Percentiles rank a stretch among this genome's conserved stretches.
Conservation (phyloP, 192 early-diverging fungal genomes). For the Backusella westeae region DNA sequence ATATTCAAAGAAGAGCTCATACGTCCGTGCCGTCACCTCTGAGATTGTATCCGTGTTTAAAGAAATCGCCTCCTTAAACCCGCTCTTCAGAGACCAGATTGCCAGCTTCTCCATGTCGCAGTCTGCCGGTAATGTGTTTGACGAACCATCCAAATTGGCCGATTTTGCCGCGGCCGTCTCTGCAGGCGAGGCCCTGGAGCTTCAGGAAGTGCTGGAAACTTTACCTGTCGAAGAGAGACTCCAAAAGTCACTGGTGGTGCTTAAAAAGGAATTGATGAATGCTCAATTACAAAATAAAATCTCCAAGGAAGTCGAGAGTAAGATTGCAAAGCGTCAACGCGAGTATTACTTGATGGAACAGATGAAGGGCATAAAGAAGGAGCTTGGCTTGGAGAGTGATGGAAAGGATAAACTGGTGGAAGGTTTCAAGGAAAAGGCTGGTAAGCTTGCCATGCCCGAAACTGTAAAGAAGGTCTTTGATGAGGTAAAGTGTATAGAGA, state of each 20-base stretch:
- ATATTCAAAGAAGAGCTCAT: constrained; percentile 81
- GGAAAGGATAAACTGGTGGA: constrained; percentile 98
- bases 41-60: constrained; percentile 97
- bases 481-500: constrained; percentile 46
- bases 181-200: constrained; percentile 85
- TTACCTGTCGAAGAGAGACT: constrained; percentile 88
- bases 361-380: constrained; percentile 98
- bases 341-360: constrained; percentile 99
- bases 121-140: constrained; percentile 93
- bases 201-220: constrained; percentile 91
- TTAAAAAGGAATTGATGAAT: constrained; percentile 98
- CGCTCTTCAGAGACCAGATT: constrained; percentile 97
- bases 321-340: constrained; percentile 95
- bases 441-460: constrained; percentile 85
- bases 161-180: constrained; percentile 98
- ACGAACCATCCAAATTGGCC: constrained; percentile 91
- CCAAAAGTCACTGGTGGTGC: constrained; percentile 86
- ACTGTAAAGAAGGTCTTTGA: constrained; percentile 96
- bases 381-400: constrained; percentile 95
- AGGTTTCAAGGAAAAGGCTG: constrained; percentile 86
- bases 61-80: constrained; percentile 93
- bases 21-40: constrained; percentile 88
- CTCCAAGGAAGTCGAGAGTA: constrained; percentile 95
- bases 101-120: constrained; percentile 95
- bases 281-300: constrained; percentile 98